A percentile compares a stretch with the other conserved stretches of the same genome.
These are phyloP conservation scores for Nakazawaea laoshanensis DNA, from an alignment of 805 yeast genomes.

Conservation along the genomic window DNA sequence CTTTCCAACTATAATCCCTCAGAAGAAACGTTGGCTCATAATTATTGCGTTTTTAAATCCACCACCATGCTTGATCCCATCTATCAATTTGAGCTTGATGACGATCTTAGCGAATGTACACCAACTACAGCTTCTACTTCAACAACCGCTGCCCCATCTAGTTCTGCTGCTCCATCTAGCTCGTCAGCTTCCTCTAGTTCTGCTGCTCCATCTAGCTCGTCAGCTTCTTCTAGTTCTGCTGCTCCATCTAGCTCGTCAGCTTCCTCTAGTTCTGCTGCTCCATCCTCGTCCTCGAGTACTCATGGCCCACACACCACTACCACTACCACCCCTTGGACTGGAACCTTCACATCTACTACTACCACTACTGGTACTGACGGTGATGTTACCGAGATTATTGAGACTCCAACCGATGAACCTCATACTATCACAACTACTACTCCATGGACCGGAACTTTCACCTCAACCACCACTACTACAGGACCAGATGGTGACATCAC, in stretches of 20 bases:
- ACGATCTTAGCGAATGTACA: not conserved
- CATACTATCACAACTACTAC: not conserved
- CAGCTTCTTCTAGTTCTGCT: too few species aligned
- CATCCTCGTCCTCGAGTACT: too few species aligned
- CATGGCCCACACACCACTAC: not conserved
- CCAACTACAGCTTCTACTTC: not conserved
- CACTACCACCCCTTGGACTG: not conserved
- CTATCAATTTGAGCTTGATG: not conserved
- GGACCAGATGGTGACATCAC: not conserved
- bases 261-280: too few species aligned
- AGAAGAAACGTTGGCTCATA: too few species aligned
- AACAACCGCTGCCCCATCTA: too few species aligned
- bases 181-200: too few species aligned
- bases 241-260: too few species aligned
- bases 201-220: too few species aligned
- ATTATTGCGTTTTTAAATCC: too few species aligned
- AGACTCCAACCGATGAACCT: not conserved
- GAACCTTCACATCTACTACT: not conserved
- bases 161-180: too few species aligned
- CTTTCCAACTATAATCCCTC: too few species aligned
- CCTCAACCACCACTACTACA: conserved; percentile 1
- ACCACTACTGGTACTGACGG: not conserved
- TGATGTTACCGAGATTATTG: not conserved
- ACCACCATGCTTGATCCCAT: not conserved
- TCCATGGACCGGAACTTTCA: not conserved